These are phyloP conservation scores for Macroventuria anomochaeta DNA, from an alignment of 2,329 filamentous ascomycete species.

Conservation along the genomic window DNA sequence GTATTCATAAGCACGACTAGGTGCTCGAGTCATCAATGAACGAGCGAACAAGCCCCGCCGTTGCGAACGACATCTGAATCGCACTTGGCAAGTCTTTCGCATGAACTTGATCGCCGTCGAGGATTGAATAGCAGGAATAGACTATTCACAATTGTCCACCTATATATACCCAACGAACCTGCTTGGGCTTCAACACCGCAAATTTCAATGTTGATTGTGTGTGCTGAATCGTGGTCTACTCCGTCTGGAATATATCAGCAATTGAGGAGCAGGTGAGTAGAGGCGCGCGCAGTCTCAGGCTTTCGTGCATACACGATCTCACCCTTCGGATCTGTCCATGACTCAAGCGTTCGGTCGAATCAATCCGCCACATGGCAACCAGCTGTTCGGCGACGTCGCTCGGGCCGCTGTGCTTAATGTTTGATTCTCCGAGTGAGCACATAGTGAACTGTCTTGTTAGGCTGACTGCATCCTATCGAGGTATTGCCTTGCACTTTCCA, in stretches of 20 bases:
- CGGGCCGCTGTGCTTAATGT: neutral
- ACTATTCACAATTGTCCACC: neutral
- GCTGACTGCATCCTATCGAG: neutral
- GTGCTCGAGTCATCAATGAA: neutral
- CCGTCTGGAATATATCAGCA: neutral
- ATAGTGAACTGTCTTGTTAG: neutral
- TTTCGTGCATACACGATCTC: conserved; percentile 1
- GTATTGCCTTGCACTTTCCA: neutral
- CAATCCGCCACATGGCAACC: neutral
- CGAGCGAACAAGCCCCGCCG: neutral
- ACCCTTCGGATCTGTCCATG: neutral
- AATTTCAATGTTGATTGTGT: neutral
- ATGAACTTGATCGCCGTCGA: neutral
- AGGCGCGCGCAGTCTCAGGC: neutral
- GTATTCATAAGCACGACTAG: neutral
- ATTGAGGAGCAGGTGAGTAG: neutral
- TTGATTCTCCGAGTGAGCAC: neutral
- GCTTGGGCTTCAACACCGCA: conserved; percentile 1
- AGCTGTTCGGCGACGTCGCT: neutral
- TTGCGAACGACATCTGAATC: neutral
- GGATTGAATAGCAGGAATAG: neutral
- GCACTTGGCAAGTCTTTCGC: neutral
- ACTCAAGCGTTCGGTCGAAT: conserved; percentile 5
- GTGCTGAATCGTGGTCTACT: neutral
- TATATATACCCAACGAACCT: neutral